Percentiles rank a stretch among this genome's conserved stretches.
Evolutionary conservation across 371 early-diverging fungal species (phyloP).

Genomic region (Apophysomyces elegans): DNA sequence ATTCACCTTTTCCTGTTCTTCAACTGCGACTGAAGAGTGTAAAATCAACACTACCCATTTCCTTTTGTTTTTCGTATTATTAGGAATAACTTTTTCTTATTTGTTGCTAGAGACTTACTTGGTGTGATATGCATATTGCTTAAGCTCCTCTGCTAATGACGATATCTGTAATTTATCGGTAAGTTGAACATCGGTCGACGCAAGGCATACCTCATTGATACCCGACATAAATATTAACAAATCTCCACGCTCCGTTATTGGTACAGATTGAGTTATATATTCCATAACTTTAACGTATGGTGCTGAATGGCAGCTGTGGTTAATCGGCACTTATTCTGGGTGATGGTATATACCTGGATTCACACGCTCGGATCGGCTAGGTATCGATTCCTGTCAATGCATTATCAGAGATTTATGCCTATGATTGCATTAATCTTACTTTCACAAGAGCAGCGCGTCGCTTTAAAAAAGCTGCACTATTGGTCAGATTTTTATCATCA

Average conservation of each 20-base stretch:
- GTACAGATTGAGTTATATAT: conserved; percentile 64
- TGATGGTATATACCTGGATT: conserved; percentile 36
- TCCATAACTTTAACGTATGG: conserved; percentile 69
- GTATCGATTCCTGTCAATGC: conserved; percentile 37
- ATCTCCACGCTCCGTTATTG: conserved; percentile 68
- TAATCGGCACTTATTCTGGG: too few species aligned
- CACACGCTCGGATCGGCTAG: conserved; percentile 47
- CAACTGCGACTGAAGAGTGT: conserved; percentile 55
- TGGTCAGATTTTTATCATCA: conserved; percentile 58
- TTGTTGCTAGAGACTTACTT: conserved; percentile 8
- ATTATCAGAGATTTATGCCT: not conserved
- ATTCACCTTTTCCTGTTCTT: conserved; percentile 54
- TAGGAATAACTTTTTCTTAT: not conserved
- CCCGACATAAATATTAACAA: conserved; percentile 73
- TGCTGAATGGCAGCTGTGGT: conserved; percentile 18
- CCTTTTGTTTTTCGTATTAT: conserved; percentile 18
- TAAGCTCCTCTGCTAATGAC: conserved; percentile 50
- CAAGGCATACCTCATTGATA: conserved; percentile 56
- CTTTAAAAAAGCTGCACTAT: conserved; percentile 52
- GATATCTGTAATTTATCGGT: conserved; percentile 43
- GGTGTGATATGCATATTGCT: conserved; percentile 37
- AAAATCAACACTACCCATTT: conserved; percentile 64
- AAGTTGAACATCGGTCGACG: not conserved
- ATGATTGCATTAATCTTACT: conserved; percentile 17
- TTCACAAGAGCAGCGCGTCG: conserved; percentile 43